phyloP scores from a whole-genome alignment of 108 stramenopile species.

The Cyclotella sp. region DNA sequence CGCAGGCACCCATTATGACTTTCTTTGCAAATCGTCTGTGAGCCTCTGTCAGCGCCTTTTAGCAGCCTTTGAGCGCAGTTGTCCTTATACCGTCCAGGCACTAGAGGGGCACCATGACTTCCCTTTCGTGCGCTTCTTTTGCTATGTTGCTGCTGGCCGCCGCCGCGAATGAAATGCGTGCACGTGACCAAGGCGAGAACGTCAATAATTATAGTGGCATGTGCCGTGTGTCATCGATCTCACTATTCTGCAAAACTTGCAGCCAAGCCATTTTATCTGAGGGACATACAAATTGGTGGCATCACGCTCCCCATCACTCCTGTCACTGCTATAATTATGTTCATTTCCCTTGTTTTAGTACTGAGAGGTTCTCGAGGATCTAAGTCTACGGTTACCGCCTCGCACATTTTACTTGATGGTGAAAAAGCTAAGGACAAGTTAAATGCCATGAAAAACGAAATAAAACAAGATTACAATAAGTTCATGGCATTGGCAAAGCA shows the following conservation, averaged over 20 bases:
- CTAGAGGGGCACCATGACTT: too few species aligned
- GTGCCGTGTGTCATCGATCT: not conserved
- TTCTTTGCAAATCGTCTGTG: too few species aligned
- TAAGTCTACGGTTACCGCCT: constrained; percentile 60
- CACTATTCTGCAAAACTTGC: not conserved
- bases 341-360: constrained; percentile 28
- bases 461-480: constrained; percentile 50
- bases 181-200: constrained; percentile 18
- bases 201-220: not conserved
- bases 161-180: constrained; percentile 1
- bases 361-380: constrained; percentile 12
- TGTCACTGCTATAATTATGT: constrained; percentile 30
- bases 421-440: constrained; percentile 52
- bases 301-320: constrained; percentile 40
- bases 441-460: constrained; percentile 54
- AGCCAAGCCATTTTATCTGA: constrained; percentile 48
- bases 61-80: too few species aligned
- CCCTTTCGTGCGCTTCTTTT: too few species aligned
- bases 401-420: constrained; percentile 71
- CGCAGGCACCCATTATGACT: too few species aligned
- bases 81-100: too few species aligned
- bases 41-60: too few species aligned
- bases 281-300: constrained; percentile 38
- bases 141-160: not conserved
- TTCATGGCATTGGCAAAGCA: constrained; percentile 58